Conservation (phyloP, 768 basidiomycete genomes). For the Tubosaeta sp. region DNA sequence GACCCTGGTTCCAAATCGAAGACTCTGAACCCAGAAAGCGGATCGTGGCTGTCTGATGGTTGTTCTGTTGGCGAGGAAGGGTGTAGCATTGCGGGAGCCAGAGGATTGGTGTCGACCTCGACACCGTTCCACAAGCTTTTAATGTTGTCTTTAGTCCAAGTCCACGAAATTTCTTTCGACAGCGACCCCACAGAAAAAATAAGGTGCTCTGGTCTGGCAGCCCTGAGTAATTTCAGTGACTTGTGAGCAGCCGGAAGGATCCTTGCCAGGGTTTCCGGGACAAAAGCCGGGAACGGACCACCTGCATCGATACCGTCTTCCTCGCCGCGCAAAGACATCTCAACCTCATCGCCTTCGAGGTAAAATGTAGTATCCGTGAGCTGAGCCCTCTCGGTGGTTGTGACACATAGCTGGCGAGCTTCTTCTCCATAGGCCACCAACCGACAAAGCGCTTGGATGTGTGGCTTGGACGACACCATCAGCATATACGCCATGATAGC, state of each 20-base stretch:
- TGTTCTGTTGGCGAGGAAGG: conserved; percentile 1
- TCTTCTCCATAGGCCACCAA: conserved; percentile 51
- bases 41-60: conserved; percentile 19
- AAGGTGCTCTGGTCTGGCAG: conserved; percentile 62
- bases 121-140: conserved; percentile 7
- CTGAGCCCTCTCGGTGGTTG: conserved; percentile 10
- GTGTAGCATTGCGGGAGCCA: neutral
- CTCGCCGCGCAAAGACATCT: conserved; percentile 37
- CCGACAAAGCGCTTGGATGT: conserved; percentile 52
- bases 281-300: conserved; percentile 58
- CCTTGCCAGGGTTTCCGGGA: conserved; percentile 46
- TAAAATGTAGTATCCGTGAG: conserved; percentile 13
- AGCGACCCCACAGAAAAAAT: conserved; percentile 39
- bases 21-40: conserved; percentile 45
- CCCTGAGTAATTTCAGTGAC: conserved; percentile 60
- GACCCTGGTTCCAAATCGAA: conserved; percentile 69
- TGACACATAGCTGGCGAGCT: conserved; percentile 26
- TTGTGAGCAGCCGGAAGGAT: conserved; percentile 62
- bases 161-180: conserved; percentile 42
- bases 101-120: neutral
- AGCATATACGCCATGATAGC: conserved; percentile 68
- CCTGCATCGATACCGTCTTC: conserved; percentile 38
- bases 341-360: conserved; percentile 30
- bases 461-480: conserved; percentile 57
- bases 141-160: conserved; percentile 34